Evolutionary conservation across 2,329 filamentous ascomycete genomes (phyloP).

Genomic region (Fusarium acutatum): DNA sequence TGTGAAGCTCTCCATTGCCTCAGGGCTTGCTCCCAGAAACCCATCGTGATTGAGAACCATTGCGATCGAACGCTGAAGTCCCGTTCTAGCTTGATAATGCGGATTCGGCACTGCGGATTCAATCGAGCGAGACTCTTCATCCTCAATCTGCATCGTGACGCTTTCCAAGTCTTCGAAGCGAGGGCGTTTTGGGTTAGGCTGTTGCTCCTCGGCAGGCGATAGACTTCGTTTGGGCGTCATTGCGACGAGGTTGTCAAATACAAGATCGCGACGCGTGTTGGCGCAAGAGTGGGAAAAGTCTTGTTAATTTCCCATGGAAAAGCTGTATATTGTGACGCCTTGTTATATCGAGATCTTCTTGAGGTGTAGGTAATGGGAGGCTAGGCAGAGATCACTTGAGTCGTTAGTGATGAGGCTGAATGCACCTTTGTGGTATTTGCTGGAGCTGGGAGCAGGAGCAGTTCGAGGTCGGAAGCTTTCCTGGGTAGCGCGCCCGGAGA

Average conservation of each 20-base stretch:
- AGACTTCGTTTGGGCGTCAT: slow-evolving; percentile 52
- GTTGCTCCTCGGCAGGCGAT: slow-evolving; percentile 41
- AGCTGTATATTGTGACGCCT: not conserved
- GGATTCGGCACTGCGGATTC: slow-evolving; percentile 42
- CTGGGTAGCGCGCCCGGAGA: slow-evolving; percentile 9
- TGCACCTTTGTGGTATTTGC: not conserved
- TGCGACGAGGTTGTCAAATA: not conserved
- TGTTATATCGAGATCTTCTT: not conserved
- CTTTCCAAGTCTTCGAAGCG: slow-evolving; percentile 18
- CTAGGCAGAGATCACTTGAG: not conserved
- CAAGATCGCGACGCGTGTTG: not conserved
- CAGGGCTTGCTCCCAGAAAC: slow-evolving; percentile 62
- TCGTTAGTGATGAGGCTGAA: not conserved
- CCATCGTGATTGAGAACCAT: slow-evolving; percentile 66
- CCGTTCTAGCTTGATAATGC: slow-evolving; percentile 45
- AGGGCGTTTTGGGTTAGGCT: slow-evolving; percentile 45
- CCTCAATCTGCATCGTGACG: not conserved
- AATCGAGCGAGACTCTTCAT: slow-evolving; percentile 28
- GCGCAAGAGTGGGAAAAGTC: not conserved
- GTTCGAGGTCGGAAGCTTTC: slow-evolving; percentile 1
- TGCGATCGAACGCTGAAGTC: slow-evolving; percentile 64
- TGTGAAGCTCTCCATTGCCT: slow-evolving; percentile 68
- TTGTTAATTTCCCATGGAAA: slow-evolving; percentile 4
- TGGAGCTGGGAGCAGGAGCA: not conserved
- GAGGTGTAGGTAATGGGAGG: not conserved